Base-by-base conservation (phyloP, 306 rosid species). In the Rubus parviflorus region DNA sequence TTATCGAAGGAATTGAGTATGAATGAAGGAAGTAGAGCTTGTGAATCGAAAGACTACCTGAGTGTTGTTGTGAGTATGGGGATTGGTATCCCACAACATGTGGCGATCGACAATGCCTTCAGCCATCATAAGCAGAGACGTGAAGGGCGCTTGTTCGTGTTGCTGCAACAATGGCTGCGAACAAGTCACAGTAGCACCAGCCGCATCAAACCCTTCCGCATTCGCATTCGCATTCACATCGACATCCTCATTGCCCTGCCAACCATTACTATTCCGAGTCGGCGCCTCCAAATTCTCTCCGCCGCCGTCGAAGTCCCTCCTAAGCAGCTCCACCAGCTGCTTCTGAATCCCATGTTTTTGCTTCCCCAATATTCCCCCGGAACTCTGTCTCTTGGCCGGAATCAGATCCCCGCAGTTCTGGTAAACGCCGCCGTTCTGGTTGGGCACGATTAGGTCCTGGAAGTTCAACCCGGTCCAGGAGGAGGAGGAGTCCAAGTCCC, bases 261-360 rank as follows among this genome's bases (percentile, higher is more conserved):
- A 76, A 30, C 73, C 66, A 58, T 19, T 68, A 62, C 52, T 64
- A 19, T 63, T 70, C 6, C 77, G 65, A 13, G 86, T 78, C 67
- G 40, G 74, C 7, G 87, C 83, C 6, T 81, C 83, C 73, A 68
- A 35, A 74, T 73, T 70, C 82, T 86, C 84, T 4, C 68, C 72
- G 4, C 70, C 73, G 40, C 56, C 82, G 4, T 23, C 72, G 35
- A 68, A 84, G 60, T 83, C 86, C 83, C 88, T 82, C 79, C 70
- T 88, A 12, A 82, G 82, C 81, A 90, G 77, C 82, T 88, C 88
- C 77, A 83, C 57, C 79, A 90, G 56, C 85, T 90, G 95, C 92
- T 86, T 88, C n/a, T 77, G 72, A 61, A 90, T 72, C 46, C 82
- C 81, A 30, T 81, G 89, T 83, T 83, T 84, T 47, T 85, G 83